phyloP scores from a whole-genome alignment of 257 asterid genomes.

The Nicotiana knightiana region DNA sequence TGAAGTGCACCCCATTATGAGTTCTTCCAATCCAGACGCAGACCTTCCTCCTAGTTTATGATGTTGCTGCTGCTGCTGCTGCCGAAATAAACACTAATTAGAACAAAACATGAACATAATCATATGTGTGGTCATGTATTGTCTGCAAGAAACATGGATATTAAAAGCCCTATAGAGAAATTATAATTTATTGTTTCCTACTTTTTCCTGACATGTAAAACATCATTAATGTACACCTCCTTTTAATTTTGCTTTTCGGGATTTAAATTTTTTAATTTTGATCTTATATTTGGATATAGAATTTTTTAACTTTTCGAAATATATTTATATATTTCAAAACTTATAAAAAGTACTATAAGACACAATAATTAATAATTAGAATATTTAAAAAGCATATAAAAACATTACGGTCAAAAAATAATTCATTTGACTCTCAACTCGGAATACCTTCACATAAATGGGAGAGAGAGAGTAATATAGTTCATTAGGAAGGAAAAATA shows the following conservation, averaged over 20 bases:
- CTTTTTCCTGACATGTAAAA: slow-evolving; percentile 15
- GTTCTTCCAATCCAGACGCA: slow-evolving; percentile 92
- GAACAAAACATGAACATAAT: slow-evolving; percentile 34
- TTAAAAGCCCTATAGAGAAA: slow-evolving; percentile 15
- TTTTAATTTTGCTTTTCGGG: no score
- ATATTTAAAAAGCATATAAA: no score
- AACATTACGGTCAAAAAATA: no score
- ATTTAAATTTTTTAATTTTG: no score
- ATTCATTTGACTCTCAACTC: no score
- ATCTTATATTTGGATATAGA: no score
- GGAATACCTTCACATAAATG: no score
- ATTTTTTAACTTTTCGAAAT: no score
- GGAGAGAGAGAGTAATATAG: no score
- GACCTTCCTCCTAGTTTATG: slow-evolving; percentile 72
- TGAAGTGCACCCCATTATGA: slow-evolving; percentile 96
- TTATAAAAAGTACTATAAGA: no score
- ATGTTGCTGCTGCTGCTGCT: slow-evolving; percentile 45
- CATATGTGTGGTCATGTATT: slow-evolving; percentile 64
- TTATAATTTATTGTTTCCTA: slow-evolving; percentile 29
- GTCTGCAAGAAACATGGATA: slow-evolving; percentile 37
- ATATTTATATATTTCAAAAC: no score
- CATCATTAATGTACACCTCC: neutral
- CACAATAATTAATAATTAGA: no score
- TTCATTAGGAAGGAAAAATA: neutral
- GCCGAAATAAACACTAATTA: slow-evolving; percentile 32